These are phyloP conservation scores for Lenzites betulinus DNA, from an alignment of 768 basidiomycete genomes.

Conservation along the genomic window DNA sequence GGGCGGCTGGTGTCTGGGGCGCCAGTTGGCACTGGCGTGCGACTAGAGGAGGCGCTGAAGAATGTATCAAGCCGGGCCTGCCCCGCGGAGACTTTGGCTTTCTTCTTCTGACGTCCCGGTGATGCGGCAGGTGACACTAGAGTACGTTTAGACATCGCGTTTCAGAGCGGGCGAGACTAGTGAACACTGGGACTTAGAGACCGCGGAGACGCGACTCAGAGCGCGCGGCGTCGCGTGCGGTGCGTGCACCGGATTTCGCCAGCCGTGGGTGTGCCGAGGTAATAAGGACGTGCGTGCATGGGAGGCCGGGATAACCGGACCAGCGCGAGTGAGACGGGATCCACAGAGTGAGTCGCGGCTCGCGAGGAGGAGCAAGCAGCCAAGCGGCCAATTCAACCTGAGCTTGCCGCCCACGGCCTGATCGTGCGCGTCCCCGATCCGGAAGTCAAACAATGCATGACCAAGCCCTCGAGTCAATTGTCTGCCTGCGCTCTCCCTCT, in stretches of 20 bases:
- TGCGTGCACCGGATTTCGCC: not conserved
- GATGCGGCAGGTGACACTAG: slow-evolving; percentile 12
- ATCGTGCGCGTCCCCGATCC: slow-evolving; percentile 1
- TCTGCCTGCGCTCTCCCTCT: too few species aligned
- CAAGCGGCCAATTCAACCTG: too few species aligned
- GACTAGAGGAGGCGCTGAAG: slow-evolving; percentile 20
- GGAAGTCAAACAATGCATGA: slow-evolving; percentile 14
- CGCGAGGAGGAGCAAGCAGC: not conserved
- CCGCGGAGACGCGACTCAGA: too few species aligned
- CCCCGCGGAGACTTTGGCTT: slow-evolving; percentile 15
- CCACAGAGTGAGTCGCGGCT: not conserved
- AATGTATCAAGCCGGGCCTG: slow-evolving; percentile 28
- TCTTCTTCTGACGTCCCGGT: slow-evolving; percentile 22
- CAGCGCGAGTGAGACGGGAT: not conserved
- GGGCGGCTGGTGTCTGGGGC: not conserved
- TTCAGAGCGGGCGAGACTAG: not conserved
- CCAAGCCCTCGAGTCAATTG: too few species aligned
- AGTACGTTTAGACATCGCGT: slow-evolving; percentile 25
- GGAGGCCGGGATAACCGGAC: slow-evolving; percentile 5
- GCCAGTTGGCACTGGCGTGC: not conserved
- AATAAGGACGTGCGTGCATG: not conserved
- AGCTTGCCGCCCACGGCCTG: too few species aligned
- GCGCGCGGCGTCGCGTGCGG: not conserved
- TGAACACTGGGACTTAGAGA: not conserved
- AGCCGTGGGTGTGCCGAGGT: not conserved